Evolutionary conservation across 257 asterid genomes (phyloP).

Genomic region (Scutellaria galericulata): DNA sequence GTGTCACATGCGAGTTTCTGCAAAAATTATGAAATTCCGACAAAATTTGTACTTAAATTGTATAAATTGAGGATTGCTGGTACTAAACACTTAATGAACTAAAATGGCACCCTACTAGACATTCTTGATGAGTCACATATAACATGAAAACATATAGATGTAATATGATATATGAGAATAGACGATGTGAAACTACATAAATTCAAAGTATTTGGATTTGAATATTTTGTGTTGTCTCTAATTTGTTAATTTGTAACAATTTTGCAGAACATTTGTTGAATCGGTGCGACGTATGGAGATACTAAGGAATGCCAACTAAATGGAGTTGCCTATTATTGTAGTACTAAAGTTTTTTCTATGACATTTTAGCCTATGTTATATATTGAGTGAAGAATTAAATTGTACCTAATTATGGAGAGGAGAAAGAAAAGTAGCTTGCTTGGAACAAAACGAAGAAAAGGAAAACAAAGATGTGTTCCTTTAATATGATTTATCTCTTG

Average conservation of each 20-base stretch:
- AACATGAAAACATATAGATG: no score
- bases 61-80: no score
- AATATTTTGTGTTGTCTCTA: neutral
- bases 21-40: no score
- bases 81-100: no score
- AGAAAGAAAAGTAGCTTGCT: neutral
- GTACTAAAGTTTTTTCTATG: neutral
- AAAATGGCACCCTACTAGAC: no score
- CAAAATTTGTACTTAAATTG: no score
- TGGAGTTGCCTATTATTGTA: neutral
- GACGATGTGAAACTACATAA: no score
- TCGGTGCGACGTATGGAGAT: constrained; percentile 62
- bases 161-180: no score
- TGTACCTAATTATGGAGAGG: neutral
- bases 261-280: constrained; percentile 56
- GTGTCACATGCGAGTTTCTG: no score
- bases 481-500: neutral
- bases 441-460: neutral
- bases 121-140: no score
- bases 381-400: neutral
- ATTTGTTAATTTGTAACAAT: neutral
- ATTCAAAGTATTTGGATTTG: neutral
- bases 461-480: neutral
- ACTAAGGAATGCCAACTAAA: constrained; percentile 39
- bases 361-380: neutral